These are phyloP conservation scores for Polyporus arcularius DNA, from an alignment of 768 basidiomycete genomes.

Conservation along the genomic window DNA sequence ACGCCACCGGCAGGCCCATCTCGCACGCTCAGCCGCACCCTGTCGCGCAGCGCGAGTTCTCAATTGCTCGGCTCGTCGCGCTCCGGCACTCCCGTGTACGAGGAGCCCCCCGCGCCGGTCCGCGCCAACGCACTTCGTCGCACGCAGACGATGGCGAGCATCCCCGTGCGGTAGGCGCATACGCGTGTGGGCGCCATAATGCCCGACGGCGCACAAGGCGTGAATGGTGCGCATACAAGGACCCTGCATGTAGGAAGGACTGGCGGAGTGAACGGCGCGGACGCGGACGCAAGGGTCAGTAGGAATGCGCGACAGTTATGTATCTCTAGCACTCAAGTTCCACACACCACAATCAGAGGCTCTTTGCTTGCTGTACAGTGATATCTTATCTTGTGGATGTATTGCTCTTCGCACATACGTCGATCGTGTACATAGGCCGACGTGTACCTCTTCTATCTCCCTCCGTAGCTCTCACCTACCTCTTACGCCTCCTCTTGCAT, in stretches of 20 bases:
- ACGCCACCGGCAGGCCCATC: neutral
- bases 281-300: neutral
- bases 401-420: neutral
- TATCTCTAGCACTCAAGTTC: neutral
- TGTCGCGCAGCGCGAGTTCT: neutral
- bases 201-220: neutral
- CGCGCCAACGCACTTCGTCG: conserved; percentile 7
- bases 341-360: neutral
- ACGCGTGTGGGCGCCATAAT: neutral
- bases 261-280: neutral
- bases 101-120: neutral
- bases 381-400: neutral
- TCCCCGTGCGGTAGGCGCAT: neutral
- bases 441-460: neutral
- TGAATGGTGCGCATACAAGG: too few species aligned
- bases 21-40: neutral
- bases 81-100: conserved; percentile 1
- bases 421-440: neutral
- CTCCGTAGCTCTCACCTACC: too few species aligned
- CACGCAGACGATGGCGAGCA: conserved; percentile 8
- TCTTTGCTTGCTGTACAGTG: neutral
- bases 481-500: too few species aligned
- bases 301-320: neutral
- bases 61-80: neutral
- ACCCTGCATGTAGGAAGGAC: neutral